Evolutionary conservation across 345 rosid species (phyloP), one percentile per base, ranked within the genome.

Genomic region (Linum lewisii): DNA sequence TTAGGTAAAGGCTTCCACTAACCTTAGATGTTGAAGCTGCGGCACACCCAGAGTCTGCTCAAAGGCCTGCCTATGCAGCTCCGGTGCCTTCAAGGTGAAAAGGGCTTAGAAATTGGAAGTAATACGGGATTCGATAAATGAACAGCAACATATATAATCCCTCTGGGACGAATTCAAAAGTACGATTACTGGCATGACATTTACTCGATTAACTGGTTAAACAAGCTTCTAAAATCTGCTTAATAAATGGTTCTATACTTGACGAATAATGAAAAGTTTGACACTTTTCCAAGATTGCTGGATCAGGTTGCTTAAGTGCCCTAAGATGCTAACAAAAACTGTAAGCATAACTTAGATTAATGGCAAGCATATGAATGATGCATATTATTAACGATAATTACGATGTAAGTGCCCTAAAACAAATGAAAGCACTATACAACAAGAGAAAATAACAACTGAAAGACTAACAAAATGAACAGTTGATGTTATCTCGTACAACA

Each of bases 11-110:
- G 15, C 25, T 20, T 24, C 7, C 63, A 4, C 34, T 38, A 32
- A 66, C 75, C 65, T 66, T 63, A 7, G 58, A n/a, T 22, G 45
- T 71, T 52, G 75, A 53, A 52, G 75, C 22, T 25, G 70, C 56
- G 52, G 67, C 24, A 58, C 67, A 26, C 60, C 61, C 52, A 72
- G 19, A 22, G 22, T 24, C 52, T 62, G 67, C 24, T 71, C 65
- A 52, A 66, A 63, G 29, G 66, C 59, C 61, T 66, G 67, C 61
- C 34, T 21, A 19, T 72, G 75, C 56, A 72, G 36, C 24, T 66
- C 67, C 23, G 75, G 71, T 10, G 71, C 75, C 75, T 66, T n/a
- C n/a, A n/a, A n/a, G n/a, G 20, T 18, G 58, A 21, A 22, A 36
- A 5, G 22, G 29, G 21, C 1, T 34, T 22, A 56, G 16, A 9